Evolutionary conservation across 75 land plant genomes (phyloP), one percentile per base, ranked within the genome.

Genomic region (Isoetes taiwanensis): DNA sequence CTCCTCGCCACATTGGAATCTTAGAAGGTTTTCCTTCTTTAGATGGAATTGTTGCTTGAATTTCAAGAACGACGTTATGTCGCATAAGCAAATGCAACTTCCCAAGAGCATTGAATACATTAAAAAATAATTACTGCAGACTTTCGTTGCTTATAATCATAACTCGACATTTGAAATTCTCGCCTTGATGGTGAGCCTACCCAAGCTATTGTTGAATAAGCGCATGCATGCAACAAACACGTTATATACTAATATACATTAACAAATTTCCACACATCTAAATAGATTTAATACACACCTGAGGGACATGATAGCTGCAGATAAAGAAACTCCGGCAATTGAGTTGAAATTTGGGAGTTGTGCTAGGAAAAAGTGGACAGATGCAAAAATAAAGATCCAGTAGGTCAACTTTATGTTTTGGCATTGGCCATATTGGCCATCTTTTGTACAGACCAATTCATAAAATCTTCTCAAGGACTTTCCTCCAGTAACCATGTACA

Each of bases 11-110:
- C 96, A 90, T 90, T 2, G 91, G 76, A 4, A 59, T 37, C 64
- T 60, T 82, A 2, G 96, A 90, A 3, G 96, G 96, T 63, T 67
- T 80, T 56, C 73, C 79, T 3, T 83, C 83, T 0, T 79, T 71
- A 19, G 96, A 90, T 26, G 96, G 96, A 23, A 90, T 73, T 0
- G 91, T 90, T 10, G 96, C 96, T 41, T 85, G 91, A 46, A 90
- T 85, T 67, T 90, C 96, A 6, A 90, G 71, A 0, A 61, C 82
- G 53, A 90, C 91, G n/a, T 76, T 78, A 24, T 90, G 96, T 2
- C 96, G 94, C 94, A 46, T 76, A 87, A 0, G 94, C 89, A 58
- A 87, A 83, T 0, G 89, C 72, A 16, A 87, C 67, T 28, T 76
- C 1, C 94, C 94, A 14, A 87, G 59, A 5, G 94, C 80, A 56